phyloP scores from a whole-genome alignment of 2,329 filamentous ascomycete species.

The Penicillium freii region DNA sequence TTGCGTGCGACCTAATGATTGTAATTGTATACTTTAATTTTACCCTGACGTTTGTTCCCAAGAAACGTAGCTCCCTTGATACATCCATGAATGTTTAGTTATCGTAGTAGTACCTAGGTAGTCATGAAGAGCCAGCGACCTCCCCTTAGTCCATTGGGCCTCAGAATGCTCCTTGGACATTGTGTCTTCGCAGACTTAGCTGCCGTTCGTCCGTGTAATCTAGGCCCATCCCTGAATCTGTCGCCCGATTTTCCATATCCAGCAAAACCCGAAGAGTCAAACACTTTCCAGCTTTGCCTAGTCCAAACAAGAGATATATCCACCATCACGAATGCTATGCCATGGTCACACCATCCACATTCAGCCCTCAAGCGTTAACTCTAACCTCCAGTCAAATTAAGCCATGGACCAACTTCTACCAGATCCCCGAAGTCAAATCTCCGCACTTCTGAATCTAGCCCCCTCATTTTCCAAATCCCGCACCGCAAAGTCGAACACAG shows the following conservation, averaged over 20 bases:
- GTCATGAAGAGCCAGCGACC: no score
- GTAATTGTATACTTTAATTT: neutral
- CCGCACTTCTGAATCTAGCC: neutral
- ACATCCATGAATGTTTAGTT: neutral
- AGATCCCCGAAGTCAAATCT: neutral
- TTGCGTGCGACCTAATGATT: conserved; percentile 7
- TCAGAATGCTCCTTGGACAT: neutral
- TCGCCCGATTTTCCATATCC: neutral
- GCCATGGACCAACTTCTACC: neutral
- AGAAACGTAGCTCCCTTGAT: neutral
- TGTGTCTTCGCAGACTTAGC: neutral
- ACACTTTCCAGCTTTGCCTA: neutral
- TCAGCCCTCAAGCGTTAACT: neutral
- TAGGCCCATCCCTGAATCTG: no score
- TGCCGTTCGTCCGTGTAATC: neutral
- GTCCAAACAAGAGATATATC: neutral
- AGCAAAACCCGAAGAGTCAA: neutral
- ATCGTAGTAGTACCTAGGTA: neutral
- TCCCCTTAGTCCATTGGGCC: neutral
- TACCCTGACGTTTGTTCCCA: neutral
- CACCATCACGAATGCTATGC: neutral
- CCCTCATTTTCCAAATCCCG: neutral
- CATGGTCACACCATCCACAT: neutral
- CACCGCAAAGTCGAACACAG: neutral
- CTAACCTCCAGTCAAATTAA: neutral